Percentiles rank a stretch among this genome's conserved stretches.
Conservation (phyloP, 768 basidiomycete genomes). For the Pulveroboletus sp. region DNA sequence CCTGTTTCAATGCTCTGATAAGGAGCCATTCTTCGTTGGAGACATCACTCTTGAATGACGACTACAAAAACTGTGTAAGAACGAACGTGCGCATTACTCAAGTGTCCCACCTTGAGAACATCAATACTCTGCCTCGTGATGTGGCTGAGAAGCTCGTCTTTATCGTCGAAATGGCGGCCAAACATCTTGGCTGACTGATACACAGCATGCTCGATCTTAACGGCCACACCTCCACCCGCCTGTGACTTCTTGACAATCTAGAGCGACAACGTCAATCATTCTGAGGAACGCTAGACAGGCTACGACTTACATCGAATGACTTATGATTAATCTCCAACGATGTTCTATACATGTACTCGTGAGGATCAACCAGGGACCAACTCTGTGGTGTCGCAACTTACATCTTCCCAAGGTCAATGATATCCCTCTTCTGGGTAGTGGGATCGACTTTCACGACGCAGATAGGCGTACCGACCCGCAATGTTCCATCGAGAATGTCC, state of each 20-base stretch:
- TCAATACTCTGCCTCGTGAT: slow-evolving; percentile 93
- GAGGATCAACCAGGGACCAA: background rate
- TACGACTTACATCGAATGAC: slow-evolving; percentile 56
- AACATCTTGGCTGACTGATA: slow-evolving; percentile 95
- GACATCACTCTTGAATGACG: slow-evolving; percentile 84
- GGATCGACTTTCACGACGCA: slow-evolving; percentile 94
- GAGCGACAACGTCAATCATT: slow-evolving; percentile 1
- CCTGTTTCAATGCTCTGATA: slow-evolving; percentile 82
- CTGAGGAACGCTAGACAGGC: background rate
- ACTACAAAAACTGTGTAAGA: slow-evolving; percentile 38
- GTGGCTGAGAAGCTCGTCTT: slow-evolving; percentile 88
- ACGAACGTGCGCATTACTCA: background rate
- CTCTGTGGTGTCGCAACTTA: slow-evolving; percentile 35
- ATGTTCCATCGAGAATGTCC: slow-evolving; percentile 88
- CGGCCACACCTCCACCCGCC: slow-evolving; percentile 93
- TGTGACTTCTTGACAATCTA: slow-evolving; percentile 90
- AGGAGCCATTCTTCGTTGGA: slow-evolving; percentile 90
- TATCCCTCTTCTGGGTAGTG: slow-evolving; percentile 82
- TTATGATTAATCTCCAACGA: slow-evolving; percentile 98
- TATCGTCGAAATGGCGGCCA: slow-evolving; percentile 93
- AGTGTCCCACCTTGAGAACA: slow-evolving; percentile 70
- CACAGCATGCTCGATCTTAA: slow-evolving; percentile 97
- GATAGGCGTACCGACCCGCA: slow-evolving; percentile 90
- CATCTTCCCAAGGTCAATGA: slow-evolving; percentile 93
- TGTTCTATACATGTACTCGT: slow-evolving; percentile 48